Evolutionary conservation across 78 protist species (phyloP).

Genomic region (Emiliania huxleyi): DNA sequence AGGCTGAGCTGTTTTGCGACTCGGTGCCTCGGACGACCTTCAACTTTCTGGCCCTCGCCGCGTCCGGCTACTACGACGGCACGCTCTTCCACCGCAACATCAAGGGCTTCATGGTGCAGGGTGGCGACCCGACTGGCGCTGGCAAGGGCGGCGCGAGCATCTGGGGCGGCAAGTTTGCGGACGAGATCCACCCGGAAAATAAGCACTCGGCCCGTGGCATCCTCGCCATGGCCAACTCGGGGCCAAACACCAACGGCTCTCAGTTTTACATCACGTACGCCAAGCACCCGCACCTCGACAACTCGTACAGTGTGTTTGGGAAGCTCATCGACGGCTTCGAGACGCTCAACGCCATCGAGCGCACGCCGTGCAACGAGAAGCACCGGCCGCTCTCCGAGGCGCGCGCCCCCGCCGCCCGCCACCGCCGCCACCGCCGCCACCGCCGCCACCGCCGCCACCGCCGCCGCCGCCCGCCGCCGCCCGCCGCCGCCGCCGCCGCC

Average conservation of each 20-base stretch:
- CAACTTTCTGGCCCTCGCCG: constrained; percentile 21
- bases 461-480: too few relatives aligned
- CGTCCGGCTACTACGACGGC: constrained; percentile 82
- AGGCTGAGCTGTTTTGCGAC: constrained; percentile 64
- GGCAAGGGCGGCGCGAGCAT: constrained; percentile 83
- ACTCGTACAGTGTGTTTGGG: constrained; percentile 76
- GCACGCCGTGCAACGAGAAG: constrained; percentile 65
- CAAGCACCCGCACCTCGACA: constrained; percentile 75
- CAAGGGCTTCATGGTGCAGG: constrained; percentile 80
- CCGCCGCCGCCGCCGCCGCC: too few relatives aligned
- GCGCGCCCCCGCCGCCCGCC: too few relatives aligned
- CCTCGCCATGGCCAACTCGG: constrained; percentile 39
- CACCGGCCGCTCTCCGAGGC: constrained; percentile 62
- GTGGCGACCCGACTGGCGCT: constrained; percentile 92
- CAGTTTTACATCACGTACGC: constrained; percentile 93
- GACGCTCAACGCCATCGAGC: constrained; percentile 75
- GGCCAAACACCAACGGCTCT: constrained; percentile 62
- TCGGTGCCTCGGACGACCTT: neutral
- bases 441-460: too few relatives aligned
- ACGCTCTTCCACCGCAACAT: constrained; percentile 85
- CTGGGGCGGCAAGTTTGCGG: constrained; percentile 75
- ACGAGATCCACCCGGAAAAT: constrained; percentile 78
- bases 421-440: neutral
- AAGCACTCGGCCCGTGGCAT: constrained; percentile 68
- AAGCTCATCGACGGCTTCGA: constrained; percentile 79